Conservation (phyloP, 129 eudicot genomes). For the Artemisia annua region DNA sequence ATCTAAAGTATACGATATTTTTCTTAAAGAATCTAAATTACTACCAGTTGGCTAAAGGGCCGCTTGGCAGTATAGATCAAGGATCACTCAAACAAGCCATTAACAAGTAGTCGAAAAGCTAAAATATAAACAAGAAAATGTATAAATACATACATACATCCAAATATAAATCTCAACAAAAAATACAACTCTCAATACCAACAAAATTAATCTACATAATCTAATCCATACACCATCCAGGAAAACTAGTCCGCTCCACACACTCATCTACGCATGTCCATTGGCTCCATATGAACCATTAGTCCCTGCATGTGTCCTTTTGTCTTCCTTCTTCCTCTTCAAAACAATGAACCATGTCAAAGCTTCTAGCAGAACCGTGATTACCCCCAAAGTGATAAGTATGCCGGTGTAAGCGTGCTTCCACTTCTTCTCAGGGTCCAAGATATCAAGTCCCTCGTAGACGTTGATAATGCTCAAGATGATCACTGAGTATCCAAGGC, state of each 20-base stretch:
- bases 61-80: background rate
- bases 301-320: slow-evolving; percentile 41
- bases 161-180: slow-evolving; percentile 26
- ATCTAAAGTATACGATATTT: background rate
- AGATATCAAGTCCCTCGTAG: slow-evolving; percentile 72
- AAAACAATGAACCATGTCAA: slow-evolving; percentile 67
- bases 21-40: background rate
- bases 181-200: slow-evolving; percentile 14
- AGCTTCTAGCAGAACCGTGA: slow-evolving; percentile 50
- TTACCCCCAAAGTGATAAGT: slow-evolving; percentile 52
- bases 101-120: background rate
- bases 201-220: slow-evolving; percentile 11
- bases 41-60: background rate
- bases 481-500: slow-evolving; percentile 58
- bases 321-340: slow-evolving; percentile 48
- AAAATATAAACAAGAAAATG: slow-evolving; percentile 30
- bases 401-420: slow-evolving; percentile 68
- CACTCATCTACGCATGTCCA: slow-evolving; percentile 29
- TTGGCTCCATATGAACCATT: slow-evolving; percentile 42
- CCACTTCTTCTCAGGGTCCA: slow-evolving; percentile 86
- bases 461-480: slow-evolving; percentile 62
- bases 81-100: slow-evolving; percentile 8
- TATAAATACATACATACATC: slow-evolving; percentile 18
- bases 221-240: slow-evolving; percentile 17
- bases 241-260: background rate